Evolutionary conservation across 2,329 filamentous ascomycete species (phyloP).

Genomic region (Aspergillus floridensis): DNA sequence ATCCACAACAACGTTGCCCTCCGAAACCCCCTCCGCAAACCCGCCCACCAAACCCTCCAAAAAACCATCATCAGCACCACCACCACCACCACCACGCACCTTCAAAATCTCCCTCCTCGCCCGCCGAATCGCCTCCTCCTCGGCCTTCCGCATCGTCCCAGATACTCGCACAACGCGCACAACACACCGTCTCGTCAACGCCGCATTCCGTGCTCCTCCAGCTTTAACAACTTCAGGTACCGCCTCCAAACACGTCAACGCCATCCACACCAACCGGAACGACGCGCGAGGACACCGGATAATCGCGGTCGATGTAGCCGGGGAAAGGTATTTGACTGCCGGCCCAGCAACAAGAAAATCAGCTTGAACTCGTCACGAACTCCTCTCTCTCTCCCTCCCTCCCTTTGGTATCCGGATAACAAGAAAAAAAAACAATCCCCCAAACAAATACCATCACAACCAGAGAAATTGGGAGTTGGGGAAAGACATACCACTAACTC

Average conservation of each 20-base stretch:
- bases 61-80: constrained; percentile 35
- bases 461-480: not conserved
- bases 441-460: not conserved
- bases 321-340: constrained; percentile 85
- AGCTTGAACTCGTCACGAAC: no score
- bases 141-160: constrained; percentile 87
- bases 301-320: constrained; percentile 92
- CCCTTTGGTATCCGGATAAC: no score
- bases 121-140: constrained; percentile 81
- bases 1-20: constrained; percentile 20
- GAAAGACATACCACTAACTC: constrained; percentile 59
- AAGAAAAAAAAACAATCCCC: no score
- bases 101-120: constrained; percentile 70
- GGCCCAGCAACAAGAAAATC: no score
- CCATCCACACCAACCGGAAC: constrained; percentile 86
- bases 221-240: constrained; percentile 56
- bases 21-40: constrained; percentile 12
- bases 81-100: constrained; percentile 55
- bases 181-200: constrained; percentile 57
- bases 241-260: constrained; percentile 73
- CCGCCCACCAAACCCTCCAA: constrained; percentile 38
- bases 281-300: constrained; percentile 77
- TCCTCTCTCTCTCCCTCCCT: no score
- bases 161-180: constrained; percentile 83
- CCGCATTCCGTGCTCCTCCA: constrained; percentile 27